Evolutionary conservation across 2,329 filamentous ascomycete genomes (phyloP), one percentile per base, ranked within the genome.

Genomic region (Fusarium brachygibbosum): DNA sequence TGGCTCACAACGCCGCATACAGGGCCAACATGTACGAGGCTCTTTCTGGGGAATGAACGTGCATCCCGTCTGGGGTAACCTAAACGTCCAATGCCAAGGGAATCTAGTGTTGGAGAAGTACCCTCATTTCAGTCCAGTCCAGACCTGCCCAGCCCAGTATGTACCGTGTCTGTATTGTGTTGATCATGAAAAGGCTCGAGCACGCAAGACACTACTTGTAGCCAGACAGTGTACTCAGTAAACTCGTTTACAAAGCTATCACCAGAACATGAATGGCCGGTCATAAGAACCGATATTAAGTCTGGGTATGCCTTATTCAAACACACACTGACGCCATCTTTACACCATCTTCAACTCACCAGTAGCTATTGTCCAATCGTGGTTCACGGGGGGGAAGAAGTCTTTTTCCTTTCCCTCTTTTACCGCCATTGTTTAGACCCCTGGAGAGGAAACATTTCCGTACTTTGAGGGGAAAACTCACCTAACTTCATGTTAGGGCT

Each of bases 1-100:
- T 75, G 73, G 73, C 63, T 63, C 62, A 67, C 66, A 67, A 52
- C 29, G 34, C 64, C 52, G 56, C 54, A 40, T 48, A 37, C 13
- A 48, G 52, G 34, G 35, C 51, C 37, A 49, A 28, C 37, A 53
- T 65, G 61, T 55, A 53, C 63, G 56, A 71, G 56, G 42, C 45
- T 69, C 54, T 56, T 19, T 58, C 55, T 55, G 62, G 59, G 69
- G 64, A 62, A 57, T 53, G 58, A 68, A 50, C 54, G 53, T 61
- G 58, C 44, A 50, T 38, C 48, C 48, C 48, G 54, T 73, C 70
- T 71, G 71, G 71, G 70, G 65, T 74, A 74, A 62, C 58, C 40
- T 64, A 50, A 48, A 55, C 25, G 45, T 59, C 40, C 40, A 64
- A 64, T 35, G 42, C 50, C 46, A 70, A 55, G 63, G 52, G 41